A percentile compares a stretch with the other conserved stretches of the same genome.
Evolutionary conservation across 345 rosid species (phyloP).

Genomic region (Barbarea vulgaris): DNA sequence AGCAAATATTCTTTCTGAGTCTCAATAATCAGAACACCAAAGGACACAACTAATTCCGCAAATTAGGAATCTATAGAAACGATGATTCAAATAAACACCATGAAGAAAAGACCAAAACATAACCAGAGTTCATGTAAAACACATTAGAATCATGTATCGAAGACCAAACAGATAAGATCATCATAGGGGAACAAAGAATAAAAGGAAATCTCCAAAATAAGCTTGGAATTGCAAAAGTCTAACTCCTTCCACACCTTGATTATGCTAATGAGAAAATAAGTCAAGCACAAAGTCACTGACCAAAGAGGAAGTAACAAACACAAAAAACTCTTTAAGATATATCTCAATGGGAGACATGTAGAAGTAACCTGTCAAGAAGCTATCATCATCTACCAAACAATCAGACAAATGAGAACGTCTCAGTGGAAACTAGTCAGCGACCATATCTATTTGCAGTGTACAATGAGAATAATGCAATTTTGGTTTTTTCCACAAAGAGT

Average conservation of each 20-base stretch:
- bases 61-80: background rate
- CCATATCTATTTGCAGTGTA: background rate
- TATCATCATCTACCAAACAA: constrained; percentile 17
- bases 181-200: background rate
- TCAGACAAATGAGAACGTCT: background rate
- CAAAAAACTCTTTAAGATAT: background rate
- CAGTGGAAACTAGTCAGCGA: background rate
- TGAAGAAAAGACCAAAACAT: background rate
- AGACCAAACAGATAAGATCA: constrained; percentile 1
- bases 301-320: background rate
- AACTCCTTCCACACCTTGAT: background rate
- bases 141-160: background rate
- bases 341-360: background rate
- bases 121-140: background rate
- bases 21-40: constrained; percentile 5
- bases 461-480: background rate
- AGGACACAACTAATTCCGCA: background rate
- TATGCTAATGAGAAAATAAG: background rate
- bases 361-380: background rate
- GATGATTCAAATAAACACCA: background rate
- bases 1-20: background rate
- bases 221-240: background rate
- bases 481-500: background rate
- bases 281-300: background rate
- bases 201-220: background rate